phyloP scores from a whole-genome alignment of 805 yeast genomes.

The Deakozyma indianensis region DNA sequence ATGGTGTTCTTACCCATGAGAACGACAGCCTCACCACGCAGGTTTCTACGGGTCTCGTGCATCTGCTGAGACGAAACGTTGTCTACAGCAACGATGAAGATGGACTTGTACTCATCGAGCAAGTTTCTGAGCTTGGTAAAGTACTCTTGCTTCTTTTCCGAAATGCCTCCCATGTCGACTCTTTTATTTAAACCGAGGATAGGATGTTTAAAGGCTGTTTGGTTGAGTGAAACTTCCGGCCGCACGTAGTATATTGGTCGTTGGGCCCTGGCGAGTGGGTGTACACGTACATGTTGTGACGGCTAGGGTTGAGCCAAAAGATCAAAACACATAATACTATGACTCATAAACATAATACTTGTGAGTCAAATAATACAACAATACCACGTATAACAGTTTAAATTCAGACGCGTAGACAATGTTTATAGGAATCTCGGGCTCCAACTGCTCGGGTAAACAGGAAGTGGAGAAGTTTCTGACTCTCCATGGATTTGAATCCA shows the following conservation, averaged over 20 bases:
- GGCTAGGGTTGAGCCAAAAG: slow-evolving; percentile 4
- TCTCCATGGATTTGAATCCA: slow-evolving; percentile 34
- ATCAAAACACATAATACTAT: too few relatives aligned
- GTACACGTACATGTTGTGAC: not conserved
- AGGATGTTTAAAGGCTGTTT: slow-evolving; percentile 24
- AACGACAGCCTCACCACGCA: slow-evolving; percentile 90
- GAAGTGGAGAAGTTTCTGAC: slow-evolving; percentile 46
- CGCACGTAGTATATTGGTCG: not conserved
- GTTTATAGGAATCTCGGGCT: slow-evolving; percentile 68
- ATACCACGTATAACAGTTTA: too few relatives aligned
- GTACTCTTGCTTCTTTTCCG: slow-evolving; percentile 94
- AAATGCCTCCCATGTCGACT: slow-evolving; percentile 99
- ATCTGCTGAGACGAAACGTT: slow-evolving; percentile 99
- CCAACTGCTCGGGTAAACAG: slow-evolving; percentile 50
- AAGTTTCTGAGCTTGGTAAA: slow-evolving; percentile 89
- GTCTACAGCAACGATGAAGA: slow-evolving; percentile 98
- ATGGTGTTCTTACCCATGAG: slow-evolving; percentile 99
- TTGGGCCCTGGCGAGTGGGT: not conserved
- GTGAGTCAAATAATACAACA: too few relatives aligned
- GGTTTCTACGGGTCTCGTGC: slow-evolving; percentile 97
- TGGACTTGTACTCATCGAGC: slow-evolving; percentile 92
- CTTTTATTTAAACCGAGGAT: slow-evolving; percentile 19
- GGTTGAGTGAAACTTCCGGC: slow-evolving; percentile 1
- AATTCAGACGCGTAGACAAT: too few relatives aligned
- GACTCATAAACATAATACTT: too few relatives aligned